Percentiles rank a stretch among this genome's conserved stretches.
Conservation (phyloP, 1,139 yeast species). For the Kodamaea ohmeri region DNA sequence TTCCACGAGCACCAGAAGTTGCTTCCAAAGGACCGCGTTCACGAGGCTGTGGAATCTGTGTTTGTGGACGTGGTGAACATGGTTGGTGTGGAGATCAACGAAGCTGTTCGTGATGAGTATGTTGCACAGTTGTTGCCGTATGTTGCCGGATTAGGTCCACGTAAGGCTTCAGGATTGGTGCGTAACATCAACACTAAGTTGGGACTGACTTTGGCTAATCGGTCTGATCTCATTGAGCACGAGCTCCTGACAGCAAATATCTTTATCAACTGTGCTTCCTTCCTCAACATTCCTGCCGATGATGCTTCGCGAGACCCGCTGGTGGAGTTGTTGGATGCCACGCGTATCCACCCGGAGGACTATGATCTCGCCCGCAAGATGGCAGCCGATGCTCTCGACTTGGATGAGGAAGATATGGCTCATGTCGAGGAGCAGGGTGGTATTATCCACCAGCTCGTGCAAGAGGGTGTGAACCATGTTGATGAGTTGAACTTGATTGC, state of each 20-base stretch:
- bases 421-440: conserved; percentile 79
- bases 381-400: conserved; percentile 96
- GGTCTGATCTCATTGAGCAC: conserved; percentile 77
- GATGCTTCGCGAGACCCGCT: conserved; percentile 55
- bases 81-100: conserved; percentile 92
- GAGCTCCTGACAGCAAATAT: conserved; percentile 76
- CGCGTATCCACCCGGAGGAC: conserved; percentile 97
- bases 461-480: conserved; percentile 80
- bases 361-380: conserved; percentile 92
- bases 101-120: conserved; percentile 75
- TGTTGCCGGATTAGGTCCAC: conserved; percentile 90
- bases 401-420: conserved; percentile 90
- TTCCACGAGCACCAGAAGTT: conserved; percentile 76
- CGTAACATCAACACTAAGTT: conserved; percentile 73
- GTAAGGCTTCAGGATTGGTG: conserved; percentile 85
- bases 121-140: conserved; percentile 70
- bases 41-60: conserved; percentile 70
- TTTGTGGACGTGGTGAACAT: conserved; percentile 88
- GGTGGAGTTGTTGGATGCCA: conserved; percentile 84
- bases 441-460: conserved; percentile 75
- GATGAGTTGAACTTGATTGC: conserved; percentile 88
- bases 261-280: conserved; percentile 90
- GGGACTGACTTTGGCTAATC: conserved; percentile 65
- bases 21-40: conserved; percentile 61
- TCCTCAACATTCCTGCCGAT: conserved; percentile 75